These are phyloP conservation scores for Dorcoceras hygrometricum DNA, from an alignment of 257 asterid genomes.

Conservation along the genomic window DNA sequence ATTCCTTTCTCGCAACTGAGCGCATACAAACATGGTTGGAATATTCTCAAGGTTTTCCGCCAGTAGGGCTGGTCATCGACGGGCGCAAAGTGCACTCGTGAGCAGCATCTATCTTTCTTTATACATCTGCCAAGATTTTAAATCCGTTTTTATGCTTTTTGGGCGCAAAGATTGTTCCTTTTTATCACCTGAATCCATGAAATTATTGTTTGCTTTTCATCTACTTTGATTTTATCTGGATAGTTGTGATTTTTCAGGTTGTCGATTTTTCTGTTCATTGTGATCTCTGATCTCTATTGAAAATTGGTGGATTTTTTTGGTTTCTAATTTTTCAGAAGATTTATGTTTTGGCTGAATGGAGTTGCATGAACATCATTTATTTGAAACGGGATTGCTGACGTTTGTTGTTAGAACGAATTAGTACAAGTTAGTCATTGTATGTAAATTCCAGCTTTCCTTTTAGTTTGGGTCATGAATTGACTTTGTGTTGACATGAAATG, in stretches of 20 bases:
- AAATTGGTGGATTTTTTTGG: conserved; percentile 1
- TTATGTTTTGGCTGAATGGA: background rate
- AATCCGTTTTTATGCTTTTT: background rate
- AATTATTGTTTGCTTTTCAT: no score
- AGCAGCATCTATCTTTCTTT: conserved; percentile 27
- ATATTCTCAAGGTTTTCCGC: conserved; percentile 80
- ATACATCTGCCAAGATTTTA: background rate
- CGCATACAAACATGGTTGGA: conserved; percentile 60
- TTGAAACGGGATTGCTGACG: background rate
- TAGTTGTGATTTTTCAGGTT: conserved; percentile 22
- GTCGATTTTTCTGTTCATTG: conserved; percentile 8
- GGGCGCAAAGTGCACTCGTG: conserved; percentile 83
- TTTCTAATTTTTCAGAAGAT: background rate
- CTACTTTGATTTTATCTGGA: background rate
- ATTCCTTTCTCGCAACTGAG: background rate
- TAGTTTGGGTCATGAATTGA: background rate
- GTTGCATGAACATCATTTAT: background rate
- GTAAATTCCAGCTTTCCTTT: background rate
- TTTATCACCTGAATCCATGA: background rate
- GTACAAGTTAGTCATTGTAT: background rate
- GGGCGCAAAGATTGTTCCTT: conserved; percentile 5
- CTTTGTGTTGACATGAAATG: background rate
- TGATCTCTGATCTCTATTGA: conserved; percentile 12
- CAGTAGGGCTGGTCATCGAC: conserved; percentile 56
- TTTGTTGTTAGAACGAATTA: conserved; percentile 11